Conservation (phyloP, 495 filamentous ascomycete species). For the Xylaria grammica region DNA sequence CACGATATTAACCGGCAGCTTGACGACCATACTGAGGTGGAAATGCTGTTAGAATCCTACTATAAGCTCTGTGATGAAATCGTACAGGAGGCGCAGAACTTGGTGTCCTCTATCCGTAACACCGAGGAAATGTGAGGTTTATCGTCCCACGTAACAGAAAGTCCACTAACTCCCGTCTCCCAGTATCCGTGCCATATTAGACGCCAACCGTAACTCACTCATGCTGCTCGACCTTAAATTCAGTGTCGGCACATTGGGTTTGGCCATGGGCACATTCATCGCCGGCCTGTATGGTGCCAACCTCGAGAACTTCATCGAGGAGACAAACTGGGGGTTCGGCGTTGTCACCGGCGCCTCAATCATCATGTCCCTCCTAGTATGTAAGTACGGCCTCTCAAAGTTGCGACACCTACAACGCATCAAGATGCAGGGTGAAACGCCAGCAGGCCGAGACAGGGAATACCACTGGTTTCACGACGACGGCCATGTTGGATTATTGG, state of each 20-base stretch:
- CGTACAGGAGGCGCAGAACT: constrained; percentile 88
- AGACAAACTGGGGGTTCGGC: constrained; percentile 86
- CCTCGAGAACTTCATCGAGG: constrained; percentile 97
- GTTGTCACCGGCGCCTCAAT: constrained; percentile 73
- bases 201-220: constrained; percentile 96
- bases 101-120: constrained; percentile 95
- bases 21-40: constrained; percentile 93
- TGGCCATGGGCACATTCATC: constrained; percentile 90
- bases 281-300: constrained; percentile 99
- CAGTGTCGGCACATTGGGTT: constrained; percentile 88
- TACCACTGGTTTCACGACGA: constrained; percentile 54
- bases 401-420: constrained; percentile 87
- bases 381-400: constrained; percentile 78
- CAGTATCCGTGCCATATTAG: constrained; percentile 94
- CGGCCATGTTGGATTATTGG: constrained; percentile 45
- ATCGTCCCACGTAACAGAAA: background rate
- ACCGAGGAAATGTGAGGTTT: constrained; percentile 92
- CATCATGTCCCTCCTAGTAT: constrained; percentile 75
- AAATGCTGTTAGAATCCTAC: constrained; percentile 95
- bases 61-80: constrained; percentile 98
- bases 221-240: constrained; percentile 98
- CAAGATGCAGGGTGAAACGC: constrained; percentile 69
- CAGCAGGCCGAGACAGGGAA: constrained; percentile 30
- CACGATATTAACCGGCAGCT: constrained; percentile 75
- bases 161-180: constrained; percentile 2